Evolutionary conservation across 2,329 filamentous ascomycete species (phyloP).

Genomic region (Colletotrichum tanaceti): DNA sequence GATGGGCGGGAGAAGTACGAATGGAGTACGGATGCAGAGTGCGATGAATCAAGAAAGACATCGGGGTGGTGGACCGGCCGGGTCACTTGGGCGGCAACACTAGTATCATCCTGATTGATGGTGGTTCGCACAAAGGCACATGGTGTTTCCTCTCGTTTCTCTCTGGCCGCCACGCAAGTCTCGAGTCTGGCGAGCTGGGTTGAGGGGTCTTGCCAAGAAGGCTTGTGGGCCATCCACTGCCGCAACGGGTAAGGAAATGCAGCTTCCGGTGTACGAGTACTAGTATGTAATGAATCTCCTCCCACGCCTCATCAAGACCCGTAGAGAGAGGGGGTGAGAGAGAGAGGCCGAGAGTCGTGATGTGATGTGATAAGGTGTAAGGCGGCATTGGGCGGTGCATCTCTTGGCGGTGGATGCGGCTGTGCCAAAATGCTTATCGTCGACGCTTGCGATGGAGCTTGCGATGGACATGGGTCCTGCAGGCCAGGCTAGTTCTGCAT

Average conservation of each 20-base stretch:
- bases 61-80: background rate
- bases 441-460: slow-evolving; percentile 21
- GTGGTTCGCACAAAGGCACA: background rate
- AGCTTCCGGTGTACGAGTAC: background rate
- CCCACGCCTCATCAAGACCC: no score
- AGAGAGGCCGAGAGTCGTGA: background rate
- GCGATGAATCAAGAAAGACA: slow-evolving; percentile 7
- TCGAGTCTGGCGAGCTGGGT: background rate
- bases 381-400: slow-evolving; percentile 22
- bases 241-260: background rate
- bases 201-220: slow-evolving; percentile 37
- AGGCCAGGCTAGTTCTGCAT: background rate
- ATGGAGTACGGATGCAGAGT: background rate
- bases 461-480: slow-evolving; percentile 1
- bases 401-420: slow-evolving; percentile 24
- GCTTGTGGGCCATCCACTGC: slow-evolving; percentile 4
- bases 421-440: slow-evolving; percentile 30
- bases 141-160: slow-evolving; percentile 11
- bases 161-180: background rate
- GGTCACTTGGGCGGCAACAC: slow-evolving; percentile 8
- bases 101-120: background rate
- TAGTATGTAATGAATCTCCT: no score
- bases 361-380: background rate
- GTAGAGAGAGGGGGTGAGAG: no score
- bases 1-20: background rate